These are phyloP conservation scores for Dryas drummondii DNA, from an alignment of 306 rosid species.

Conservation along the genomic window DNA sequence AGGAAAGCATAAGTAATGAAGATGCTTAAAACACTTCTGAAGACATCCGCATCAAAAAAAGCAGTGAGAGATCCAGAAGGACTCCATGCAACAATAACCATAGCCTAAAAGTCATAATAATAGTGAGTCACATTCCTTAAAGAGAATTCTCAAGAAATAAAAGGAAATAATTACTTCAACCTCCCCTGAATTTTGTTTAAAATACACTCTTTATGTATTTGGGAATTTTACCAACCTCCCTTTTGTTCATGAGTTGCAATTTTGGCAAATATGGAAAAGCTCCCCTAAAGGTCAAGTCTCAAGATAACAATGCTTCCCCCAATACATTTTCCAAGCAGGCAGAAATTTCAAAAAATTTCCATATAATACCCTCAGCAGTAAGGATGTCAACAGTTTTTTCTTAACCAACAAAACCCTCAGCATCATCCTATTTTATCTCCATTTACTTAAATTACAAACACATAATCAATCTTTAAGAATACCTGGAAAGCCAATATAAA, in stretches of 20 bases:
- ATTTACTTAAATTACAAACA: constrained; percentile 8
- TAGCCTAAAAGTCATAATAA: constrained; percentile 62
- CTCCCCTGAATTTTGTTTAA: neutral
- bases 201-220: neutral
- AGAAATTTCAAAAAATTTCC: neutral
- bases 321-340: neutral
- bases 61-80: constrained; percentile 63
- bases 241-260: neutral
- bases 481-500: constrained; percentile 96
- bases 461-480: constrained; percentile 26
- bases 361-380: neutral
- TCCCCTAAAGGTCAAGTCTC: neutral
- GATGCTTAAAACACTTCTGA: constrained; percentile 77
- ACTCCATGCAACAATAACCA: constrained; percentile 95
- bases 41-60: constrained; percentile 66
- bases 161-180: neutral
- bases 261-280: neutral
- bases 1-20: constrained; percentile 85
- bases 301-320: neutral
- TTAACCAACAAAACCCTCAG: neutral
- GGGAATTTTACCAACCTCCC: neutral
- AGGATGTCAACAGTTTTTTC: neutral
- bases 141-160: neutral
- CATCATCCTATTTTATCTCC: neutral
- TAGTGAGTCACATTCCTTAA: constrained; percentile 6